Percentiles rank a stretch among this genome's conserved stretches.
Conservation (phyloP, 1,284 basidiomycete genomes). For the Apiotrichum laibachii region DNA sequence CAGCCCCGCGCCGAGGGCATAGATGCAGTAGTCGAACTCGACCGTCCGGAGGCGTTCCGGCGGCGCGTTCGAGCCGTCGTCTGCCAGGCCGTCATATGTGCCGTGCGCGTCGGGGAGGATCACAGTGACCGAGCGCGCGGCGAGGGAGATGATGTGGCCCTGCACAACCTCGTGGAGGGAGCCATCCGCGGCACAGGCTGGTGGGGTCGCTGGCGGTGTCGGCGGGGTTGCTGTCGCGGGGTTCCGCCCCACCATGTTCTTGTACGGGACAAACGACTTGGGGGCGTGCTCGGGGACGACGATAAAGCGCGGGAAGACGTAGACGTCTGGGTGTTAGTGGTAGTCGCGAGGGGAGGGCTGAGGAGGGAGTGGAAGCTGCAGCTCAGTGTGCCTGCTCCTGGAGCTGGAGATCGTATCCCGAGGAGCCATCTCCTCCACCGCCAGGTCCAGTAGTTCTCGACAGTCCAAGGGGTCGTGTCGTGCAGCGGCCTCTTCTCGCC, state of each 20-base stretch:
- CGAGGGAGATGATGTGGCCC: slow-evolving; percentile 56
- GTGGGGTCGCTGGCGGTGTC: slow-evolving; percentile 9
- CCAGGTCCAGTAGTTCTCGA: no score
- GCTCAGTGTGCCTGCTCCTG: no score
- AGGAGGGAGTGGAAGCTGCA: no score
- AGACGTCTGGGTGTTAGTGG: slow-evolving; percentile 45
- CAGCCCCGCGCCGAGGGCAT: slow-evolving; percentile 49
- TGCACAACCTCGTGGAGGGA: slow-evolving; percentile 51
- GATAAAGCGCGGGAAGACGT: slow-evolving; percentile 55
- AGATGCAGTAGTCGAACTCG: slow-evolving; percentile 53
- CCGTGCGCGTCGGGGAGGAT: slow-evolving; percentile 27
- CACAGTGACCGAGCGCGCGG: slow-evolving; percentile 55
- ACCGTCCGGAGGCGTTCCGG: slow-evolving; percentile 30
- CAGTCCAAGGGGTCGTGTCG: no score
- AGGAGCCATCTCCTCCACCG: no score
- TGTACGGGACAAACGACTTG: slow-evolving; percentile 65
- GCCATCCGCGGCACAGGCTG: not conserved
- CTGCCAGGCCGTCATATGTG: slow-evolving; percentile 13
- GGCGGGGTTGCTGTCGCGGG: not conserved
- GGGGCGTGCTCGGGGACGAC: slow-evolving; percentile 52
- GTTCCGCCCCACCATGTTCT: slow-evolving; percentile 51
- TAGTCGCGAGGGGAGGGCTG: not conserved
- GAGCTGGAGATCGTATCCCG: no score
- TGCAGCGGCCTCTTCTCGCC: no score
- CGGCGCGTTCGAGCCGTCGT: slow-evolving; percentile 9